Evolutionary conservation across 495 filamentous ascomycete species (phyloP), one percentile per base, ranked within the genome.

Genomic region (Glutinoglossum americanum): DNA sequence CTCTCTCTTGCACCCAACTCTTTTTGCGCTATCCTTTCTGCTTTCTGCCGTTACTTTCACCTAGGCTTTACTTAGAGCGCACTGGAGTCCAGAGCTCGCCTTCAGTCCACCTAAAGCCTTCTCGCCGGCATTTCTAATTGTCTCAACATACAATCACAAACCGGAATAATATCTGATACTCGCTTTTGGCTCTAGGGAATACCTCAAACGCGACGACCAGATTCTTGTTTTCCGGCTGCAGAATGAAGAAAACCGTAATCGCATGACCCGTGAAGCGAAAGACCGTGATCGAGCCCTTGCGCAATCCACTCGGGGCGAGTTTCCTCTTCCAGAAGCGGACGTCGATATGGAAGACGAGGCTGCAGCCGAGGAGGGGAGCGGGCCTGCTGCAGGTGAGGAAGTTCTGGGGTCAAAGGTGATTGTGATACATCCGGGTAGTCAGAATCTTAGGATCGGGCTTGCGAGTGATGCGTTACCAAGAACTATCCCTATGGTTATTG

Each of bases 171-270:
- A 45, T 21, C 41, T 45, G 21, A 45, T 21, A 3, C 3, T 10
- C n/a, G n/a, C 41, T 45, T 45, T 7, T 45, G 19, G 15, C 32
- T 61, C 27, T 55, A 94, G 89, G 37, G 92, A 98, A 63, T 98
- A 94, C 64, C 84, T 97, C 64, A 98, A 98, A 74, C 80, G 93
- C 63, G 92, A 98, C 69, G 92, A 98, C 62, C 92, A 98, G 71
- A 84, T 89, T 57, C 79, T 97, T 48, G 86, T 89, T 0, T 79
- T 88, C 63, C 80, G 92, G 57, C 73, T 94, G 6, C 88, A 92
- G 62, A 81, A 80, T 66, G 89, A 96, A 65, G 87, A 87, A 58
- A 80, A 76, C 48, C 73, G 85, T 48, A 85, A 87, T 48, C 75
- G 78, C 33, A 83, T 94, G 71, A 79, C 87, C 17, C 83, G 84